Percentiles rank a stretch among this genome's conserved stretches.
Evolutionary conservation across 805 yeast genomes (phyloP).

Genomic region (Ogataea henricii): DNA sequence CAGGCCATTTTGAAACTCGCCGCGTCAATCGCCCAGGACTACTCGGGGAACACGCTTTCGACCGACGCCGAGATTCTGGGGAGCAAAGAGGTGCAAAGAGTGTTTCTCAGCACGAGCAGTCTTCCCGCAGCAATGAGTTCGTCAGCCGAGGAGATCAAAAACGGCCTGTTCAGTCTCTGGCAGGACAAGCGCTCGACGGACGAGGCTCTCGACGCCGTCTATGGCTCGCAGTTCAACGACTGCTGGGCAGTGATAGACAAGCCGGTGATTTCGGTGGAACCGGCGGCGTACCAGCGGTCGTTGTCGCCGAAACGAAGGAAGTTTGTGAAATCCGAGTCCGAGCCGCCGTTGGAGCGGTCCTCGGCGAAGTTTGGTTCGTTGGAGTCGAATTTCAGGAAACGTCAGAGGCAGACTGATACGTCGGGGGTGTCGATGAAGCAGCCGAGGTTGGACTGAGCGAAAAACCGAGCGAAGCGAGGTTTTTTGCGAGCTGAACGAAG

Average conservation of each 20-base stretch:
- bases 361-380: neutral
- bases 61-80: constrained; percentile 22
- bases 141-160: constrained; percentile 10
- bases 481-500: too few species aligned
- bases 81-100: constrained; percentile 19
- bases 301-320: constrained; percentile 9
- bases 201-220: constrained; percentile 6
- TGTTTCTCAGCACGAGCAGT: constrained; percentile 21
- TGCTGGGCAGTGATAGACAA: constrained; percentile 1
- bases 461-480: too few species aligned
- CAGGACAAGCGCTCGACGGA: neutral
- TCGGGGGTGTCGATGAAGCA: constrained; percentile 14
- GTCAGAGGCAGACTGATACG: constrained; percentile 4
- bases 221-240: neutral
- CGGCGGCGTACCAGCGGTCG: neutral
- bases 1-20: constrained; percentile 26
- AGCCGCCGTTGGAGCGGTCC: neutral
- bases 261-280: neutral
- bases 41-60: constrained; percentile 17
- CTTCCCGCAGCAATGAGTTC: constrained; percentile 17
- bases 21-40: constrained; percentile 24
- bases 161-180: constrained; percentile 1
- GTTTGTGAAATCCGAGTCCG: constrained; percentile 6
- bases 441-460: constrained; percentile 6
- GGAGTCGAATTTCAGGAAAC: constrained; percentile 10